Evolutionary conservation across 352 stramenopile species (phyloP).

Genomic region (Phytophthora kernoviae): DNA sequence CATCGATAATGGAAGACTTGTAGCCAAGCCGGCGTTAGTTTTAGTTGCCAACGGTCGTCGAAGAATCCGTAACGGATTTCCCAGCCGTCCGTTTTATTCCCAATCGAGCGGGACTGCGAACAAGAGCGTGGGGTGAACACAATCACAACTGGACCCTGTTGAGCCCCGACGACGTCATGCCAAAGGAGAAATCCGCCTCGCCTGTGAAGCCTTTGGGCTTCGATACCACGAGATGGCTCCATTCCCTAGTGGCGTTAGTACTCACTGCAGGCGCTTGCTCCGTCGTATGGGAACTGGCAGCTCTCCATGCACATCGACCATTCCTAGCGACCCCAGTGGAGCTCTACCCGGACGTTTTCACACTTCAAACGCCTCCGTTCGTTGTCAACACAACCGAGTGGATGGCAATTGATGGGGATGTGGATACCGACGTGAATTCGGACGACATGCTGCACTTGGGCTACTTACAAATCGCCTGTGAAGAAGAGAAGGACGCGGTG

Average conservation of each 20-base stretch:
- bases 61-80: too few species aligned
- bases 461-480: slow-evolving; percentile 37
- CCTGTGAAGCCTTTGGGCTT: slow-evolving; percentile 1
- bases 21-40: too few species aligned
- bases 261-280: slow-evolving; percentile 19
- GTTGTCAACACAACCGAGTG: slow-evolving; percentile 16
- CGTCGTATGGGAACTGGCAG: slow-evolving; percentile 24
- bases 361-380: slow-evolving; percentile 12
- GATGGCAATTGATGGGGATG: slow-evolving; percentile 20
- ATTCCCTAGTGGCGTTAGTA: slow-evolving; percentile 20
- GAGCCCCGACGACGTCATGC: background rate
- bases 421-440: slow-evolving; percentile 18
- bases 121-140: too few species aligned
- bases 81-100: too few species aligned
- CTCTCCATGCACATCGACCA: slow-evolving; percentile 14
- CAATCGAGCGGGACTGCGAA: too few species aligned
- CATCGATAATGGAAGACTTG: too few species aligned
- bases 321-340: slow-evolving; percentile 22
- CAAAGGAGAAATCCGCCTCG: background rate
- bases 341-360: slow-evolving; percentile 24
- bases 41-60: too few species aligned
- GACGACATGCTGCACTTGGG: slow-evolving; percentile 46
- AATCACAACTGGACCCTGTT: background rate
- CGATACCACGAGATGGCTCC: slow-evolving; percentile 20
- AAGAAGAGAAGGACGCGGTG: slow-evolving; percentile 36